Conservation (phyloP, 352 stramenopile genomes). For the Plasmopara halstedii region DNA sequence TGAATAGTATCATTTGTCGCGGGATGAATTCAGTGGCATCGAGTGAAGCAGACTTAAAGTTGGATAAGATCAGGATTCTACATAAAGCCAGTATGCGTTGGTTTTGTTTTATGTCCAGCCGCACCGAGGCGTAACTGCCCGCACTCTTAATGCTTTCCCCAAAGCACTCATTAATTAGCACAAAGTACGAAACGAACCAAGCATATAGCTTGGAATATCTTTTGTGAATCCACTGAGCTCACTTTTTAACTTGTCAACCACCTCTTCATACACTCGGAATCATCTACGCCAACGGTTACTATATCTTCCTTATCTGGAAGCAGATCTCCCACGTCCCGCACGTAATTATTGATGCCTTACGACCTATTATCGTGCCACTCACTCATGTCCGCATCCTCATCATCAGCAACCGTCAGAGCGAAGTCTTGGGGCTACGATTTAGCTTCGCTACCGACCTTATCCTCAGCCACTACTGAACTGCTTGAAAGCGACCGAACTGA, state of each 20-base stretch:
- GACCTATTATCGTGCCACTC: constrained; percentile 15
- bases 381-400: constrained; percentile 18
- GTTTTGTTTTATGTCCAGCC: constrained; percentile 11
- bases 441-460: constrained; percentile 8
- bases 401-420: constrained; percentile 7
- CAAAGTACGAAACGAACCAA: constrained; percentile 21
- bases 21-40: background rate
- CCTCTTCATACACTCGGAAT: background rate
- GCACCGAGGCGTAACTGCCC: constrained; percentile 21
- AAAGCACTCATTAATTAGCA: background rate
- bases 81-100: constrained; percentile 1
- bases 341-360: constrained; percentile 18
- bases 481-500: constrained; percentile 14
- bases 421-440: constrained; percentile 4
- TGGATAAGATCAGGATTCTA: constrained; percentile 9
- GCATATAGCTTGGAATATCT: constrained; percentile 25
- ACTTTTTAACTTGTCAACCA: constrained; percentile 35
- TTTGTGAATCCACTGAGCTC: constrained; percentile 19
- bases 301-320: constrained; percentile 2
- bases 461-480: constrained; percentile 6
- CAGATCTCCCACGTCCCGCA: constrained; percentile 2
- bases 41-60: background rate
- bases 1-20: constrained; percentile 2
- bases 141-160: constrained; percentile 1
- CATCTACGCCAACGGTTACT: constrained; percentile 1